A percentile compares a stretch with the other conserved stretches of the same genome.
phyloP scores from a whole-genome alignment of 768 basidiomycete genomes.

The Suillus subluteus region DNA sequence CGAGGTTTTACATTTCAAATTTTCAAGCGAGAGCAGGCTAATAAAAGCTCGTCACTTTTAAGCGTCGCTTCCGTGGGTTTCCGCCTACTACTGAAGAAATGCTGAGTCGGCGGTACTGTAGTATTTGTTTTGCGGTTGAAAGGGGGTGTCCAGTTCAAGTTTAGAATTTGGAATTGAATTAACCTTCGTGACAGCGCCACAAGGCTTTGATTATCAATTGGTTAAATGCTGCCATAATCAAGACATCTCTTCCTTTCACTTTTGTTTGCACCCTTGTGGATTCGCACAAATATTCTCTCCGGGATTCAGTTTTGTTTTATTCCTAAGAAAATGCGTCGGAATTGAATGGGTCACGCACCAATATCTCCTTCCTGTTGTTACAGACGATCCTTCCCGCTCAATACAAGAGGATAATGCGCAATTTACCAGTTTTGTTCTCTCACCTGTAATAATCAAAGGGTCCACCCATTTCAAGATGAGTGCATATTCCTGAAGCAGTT shows the following conservation, averaged over 20 bases:
- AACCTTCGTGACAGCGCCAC: constrained; percentile 3
- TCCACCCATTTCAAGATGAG: background rate
- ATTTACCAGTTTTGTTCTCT: background rate
- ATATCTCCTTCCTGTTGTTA: background rate
- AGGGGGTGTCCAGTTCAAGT: background rate
- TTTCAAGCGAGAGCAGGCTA: background rate
- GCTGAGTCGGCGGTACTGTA: background rate
- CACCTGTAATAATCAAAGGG: background rate
- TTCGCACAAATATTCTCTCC: no score
- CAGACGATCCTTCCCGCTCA: no score
- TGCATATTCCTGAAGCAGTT: background rate
- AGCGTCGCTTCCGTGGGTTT: background rate
- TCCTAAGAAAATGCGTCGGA: background rate
- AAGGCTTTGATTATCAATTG: background rate
- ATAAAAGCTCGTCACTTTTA: background rate
- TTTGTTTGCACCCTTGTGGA: no score
- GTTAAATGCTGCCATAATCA: background rate
- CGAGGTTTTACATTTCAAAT: background rate
- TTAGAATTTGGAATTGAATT: constrained; percentile 2
- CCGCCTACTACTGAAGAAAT: background rate
- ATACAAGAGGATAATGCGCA: background rate
- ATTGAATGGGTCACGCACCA: background rate
- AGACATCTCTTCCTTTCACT: no score
- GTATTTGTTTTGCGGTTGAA: background rate
- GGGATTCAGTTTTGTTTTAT: background rate